These are phyloP conservation scores for Colletotrichum sidae DNA, from an alignment of 2,329 filamentous ascomycete species.

Conservation along the genomic window DNA sequence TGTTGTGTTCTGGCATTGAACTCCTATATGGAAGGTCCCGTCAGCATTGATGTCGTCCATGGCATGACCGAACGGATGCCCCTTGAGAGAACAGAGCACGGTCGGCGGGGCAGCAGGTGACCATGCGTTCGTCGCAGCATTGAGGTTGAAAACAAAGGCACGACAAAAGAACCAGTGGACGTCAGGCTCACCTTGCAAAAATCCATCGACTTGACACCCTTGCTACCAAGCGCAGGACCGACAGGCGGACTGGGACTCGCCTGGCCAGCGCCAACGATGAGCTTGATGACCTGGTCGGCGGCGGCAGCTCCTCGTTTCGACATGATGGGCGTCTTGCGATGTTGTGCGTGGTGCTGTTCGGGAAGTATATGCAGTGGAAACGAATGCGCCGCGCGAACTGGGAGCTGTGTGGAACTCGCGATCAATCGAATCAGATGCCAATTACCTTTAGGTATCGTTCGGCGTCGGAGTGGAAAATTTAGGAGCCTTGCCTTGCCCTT, in stretches of 20 bases:
- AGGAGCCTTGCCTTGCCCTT: slow-evolving; percentile 19
- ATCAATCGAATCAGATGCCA: slow-evolving; percentile 14
- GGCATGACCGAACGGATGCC: slow-evolving; percentile 3
- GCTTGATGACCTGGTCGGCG: slow-evolving; percentile 86
- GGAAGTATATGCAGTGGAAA: neutral
- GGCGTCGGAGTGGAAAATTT: slow-evolving; percentile 35
- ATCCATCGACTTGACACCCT: slow-evolving; percentile 99
- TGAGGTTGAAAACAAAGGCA: slow-evolving; percentile 1
- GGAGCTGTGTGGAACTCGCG: slow-evolving; percentile 1
- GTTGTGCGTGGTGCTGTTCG: slow-evolving; percentile 35
- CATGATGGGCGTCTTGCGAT: slow-evolving; percentile 52
- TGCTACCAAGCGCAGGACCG: slow-evolving; percentile 94
- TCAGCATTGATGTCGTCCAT: slow-evolving; percentile 37
- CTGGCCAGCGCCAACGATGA: slow-evolving; percentile 96
- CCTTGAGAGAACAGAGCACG: slow-evolving; percentile 20
- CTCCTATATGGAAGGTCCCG: slow-evolving; percentile 68
- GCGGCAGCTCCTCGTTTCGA: slow-evolving; percentile 59
- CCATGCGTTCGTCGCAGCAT: slow-evolving; percentile 26
- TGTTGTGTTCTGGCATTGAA: slow-evolving; percentile 96
- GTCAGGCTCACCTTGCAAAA: slow-evolving; percentile 86
- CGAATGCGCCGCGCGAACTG: slow-evolving; percentile 23
- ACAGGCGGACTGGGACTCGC: slow-evolving; percentile 95
- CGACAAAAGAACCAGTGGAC: neutral
- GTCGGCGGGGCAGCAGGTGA: slow-evolving; percentile 28
- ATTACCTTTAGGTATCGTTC: slow-evolving; percentile 17